Evolutionary conservation across 805 yeast species (phyloP), one percentile per base, ranked within the genome.

Genomic region (Tetrapisispora iriomotensis): DNA sequence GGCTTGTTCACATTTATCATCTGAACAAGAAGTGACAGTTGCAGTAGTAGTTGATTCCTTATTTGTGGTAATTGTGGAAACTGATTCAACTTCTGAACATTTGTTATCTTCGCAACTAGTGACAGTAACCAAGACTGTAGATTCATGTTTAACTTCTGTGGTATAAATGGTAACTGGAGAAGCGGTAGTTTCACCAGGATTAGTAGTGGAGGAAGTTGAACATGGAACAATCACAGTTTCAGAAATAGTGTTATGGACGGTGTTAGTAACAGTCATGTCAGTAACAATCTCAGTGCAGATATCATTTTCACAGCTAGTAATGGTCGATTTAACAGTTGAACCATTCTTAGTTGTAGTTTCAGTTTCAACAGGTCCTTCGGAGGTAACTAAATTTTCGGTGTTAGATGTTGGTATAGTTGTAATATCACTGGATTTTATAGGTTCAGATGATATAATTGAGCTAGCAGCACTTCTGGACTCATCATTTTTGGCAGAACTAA

Each of bases 61-160:
- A 44, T 43, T 35, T 14, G 48, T 42, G 36, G 64, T 53, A 23
- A 54, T 53, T 24, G 68, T 65, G 23, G 63, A 61, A 41, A 59
- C 54, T 24, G 64, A 52, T 10, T 50, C 58, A 21, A 55, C 50
- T 38, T 60, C 61, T 20, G 46, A 36, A 49, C 68, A 63, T 21
- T 45, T 46, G 49, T 56, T 47, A 19, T 49, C 54, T 36, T 47
- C 48, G 49, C 67, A 64, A 28, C 61, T 53, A 37, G 67, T 61
- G 49, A 61, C 49, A 45, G 64, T 58, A 21, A 61, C 61, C 37
- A 60, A 43, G 36, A 67, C 61, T 40, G 66, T 62, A 17, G 51
- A 24, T 13, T 39, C 34, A 27, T 40, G 28, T 12, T 41, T 3
- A 9, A 41, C 15, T 14, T 34, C 22, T 17, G 42, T 35, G 7